These are phyloP conservation scores for Pelargonium fulgidum DNA, from an alignment of 441 rosid genomes.

Conservation along the genomic window DNA sequence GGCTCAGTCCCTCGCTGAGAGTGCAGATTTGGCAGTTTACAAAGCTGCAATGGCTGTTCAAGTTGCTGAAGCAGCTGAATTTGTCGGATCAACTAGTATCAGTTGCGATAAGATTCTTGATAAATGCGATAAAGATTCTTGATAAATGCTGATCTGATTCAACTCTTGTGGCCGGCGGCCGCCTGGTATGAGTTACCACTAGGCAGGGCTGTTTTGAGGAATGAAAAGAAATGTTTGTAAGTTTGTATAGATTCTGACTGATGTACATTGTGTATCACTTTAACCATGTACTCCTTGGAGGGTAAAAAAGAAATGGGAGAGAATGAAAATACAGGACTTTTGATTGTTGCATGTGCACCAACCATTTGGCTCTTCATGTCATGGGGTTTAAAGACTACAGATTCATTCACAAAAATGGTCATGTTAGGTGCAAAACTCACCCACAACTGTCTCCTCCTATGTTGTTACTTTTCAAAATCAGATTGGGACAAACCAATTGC, in stretches of 20 bases:
- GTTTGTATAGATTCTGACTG: conserved; percentile 41
- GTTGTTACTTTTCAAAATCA: no score
- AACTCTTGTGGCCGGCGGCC: no score
- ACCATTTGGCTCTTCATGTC: no score
- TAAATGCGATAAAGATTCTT: no score
- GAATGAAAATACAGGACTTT: conserved; percentile 13
- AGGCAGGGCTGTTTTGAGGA: conserved; percentile 23
- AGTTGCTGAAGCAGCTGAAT: conserved; percentile 55
- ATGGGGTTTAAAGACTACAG: no score
- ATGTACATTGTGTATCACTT: conserved; percentile 42
- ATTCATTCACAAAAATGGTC: no score
- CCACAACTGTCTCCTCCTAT: no score
- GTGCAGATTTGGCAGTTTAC: conserved; percentile 67
- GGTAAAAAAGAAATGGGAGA: background rate
- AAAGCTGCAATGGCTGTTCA: conserved; percentile 55
- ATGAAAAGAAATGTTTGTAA: conserved; percentile 20
- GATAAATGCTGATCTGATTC: no score
- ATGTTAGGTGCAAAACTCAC: no score
- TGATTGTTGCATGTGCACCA: background rate
- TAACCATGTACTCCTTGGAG: conserved; percentile 26
- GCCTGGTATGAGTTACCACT: conserved; percentile 15
- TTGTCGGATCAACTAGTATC: conserved; percentile 27
- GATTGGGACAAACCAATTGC: no score
- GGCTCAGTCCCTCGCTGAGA: conserved; percentile 63
- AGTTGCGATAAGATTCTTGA: no score